These are phyloP conservation scores for Ambrosia trifida DNA, from an alignment of 129 eudicot genomes.

Conservation along the genomic window DNA sequence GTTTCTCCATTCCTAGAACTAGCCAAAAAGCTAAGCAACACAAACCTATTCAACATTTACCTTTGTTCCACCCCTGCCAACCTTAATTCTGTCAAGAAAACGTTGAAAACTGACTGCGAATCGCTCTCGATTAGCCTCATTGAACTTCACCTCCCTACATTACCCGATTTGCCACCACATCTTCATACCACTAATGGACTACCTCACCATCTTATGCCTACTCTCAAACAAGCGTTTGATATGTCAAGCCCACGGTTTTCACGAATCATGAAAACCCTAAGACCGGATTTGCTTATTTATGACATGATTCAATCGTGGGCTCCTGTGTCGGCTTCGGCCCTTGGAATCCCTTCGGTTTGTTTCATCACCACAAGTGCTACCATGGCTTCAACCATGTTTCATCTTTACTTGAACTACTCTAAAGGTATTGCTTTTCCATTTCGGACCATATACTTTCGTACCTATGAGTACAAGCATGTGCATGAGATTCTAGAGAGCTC, in stretches of 20 bases:
- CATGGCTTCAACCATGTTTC: slow-evolving; percentile 28
- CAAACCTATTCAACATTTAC: slow-evolving; percentile 31
- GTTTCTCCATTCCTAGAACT: slow-evolving; percentile 40
- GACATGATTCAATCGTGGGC: slow-evolving; percentile 39
- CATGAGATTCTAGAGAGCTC: slow-evolving; percentile 15
- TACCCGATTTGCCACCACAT: slow-evolving; percentile 5
- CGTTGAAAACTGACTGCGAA: background rate
- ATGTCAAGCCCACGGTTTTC: slow-evolving; percentile 18
- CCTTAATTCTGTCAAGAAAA: slow-evolving; percentile 20
- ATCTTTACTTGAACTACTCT: slow-evolving; percentile 7
- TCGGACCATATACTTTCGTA: slow-evolving; percentile 5
- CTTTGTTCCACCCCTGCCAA: slow-evolving; percentile 40
- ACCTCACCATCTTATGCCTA: slow-evolving; percentile 37
- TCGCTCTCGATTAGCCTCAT: slow-evolving; percentile 14
- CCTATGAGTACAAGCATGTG: background rate
- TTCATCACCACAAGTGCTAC: slow-evolving; percentile 30
- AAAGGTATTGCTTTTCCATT: slow-evolving; percentile 3
- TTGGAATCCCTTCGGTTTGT: slow-evolving; percentile 29
- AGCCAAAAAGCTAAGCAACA: slow-evolving; percentile 28
- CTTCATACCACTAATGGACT: slow-evolving; percentile 38
- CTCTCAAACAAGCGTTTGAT: slow-evolving; percentile 37
- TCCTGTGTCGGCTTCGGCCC: slow-evolving; percentile 12
- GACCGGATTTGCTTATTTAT: slow-evolving; percentile 38
- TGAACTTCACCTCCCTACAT: slow-evolving; percentile 5
- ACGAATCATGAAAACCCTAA: slow-evolving; percentile 17